Conservation (phyloP, 2,329 filamentous ascomycete genomes). For the Penicillium sp. region DNA sequence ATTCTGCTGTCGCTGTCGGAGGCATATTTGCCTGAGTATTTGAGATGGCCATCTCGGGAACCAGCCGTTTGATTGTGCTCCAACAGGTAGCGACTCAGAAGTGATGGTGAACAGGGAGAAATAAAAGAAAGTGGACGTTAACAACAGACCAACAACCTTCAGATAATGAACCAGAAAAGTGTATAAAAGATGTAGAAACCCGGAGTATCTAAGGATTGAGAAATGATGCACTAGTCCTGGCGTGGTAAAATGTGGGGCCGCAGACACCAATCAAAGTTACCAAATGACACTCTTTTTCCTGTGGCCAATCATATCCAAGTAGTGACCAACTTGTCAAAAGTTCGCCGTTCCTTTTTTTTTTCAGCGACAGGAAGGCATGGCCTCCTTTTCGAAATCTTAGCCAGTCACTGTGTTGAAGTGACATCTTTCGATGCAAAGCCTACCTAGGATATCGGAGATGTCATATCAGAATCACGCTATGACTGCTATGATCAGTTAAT, state of each 20-base stretch:
- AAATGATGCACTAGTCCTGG: not conserved
- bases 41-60: slow-evolving; percentile 1
- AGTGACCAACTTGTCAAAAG: slow-evolving; percentile 5
- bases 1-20: not conserved
- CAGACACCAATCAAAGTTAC: slow-evolving; percentile 4
- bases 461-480: not conserved
- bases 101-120: not conserved
- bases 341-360: slow-evolving; percentile 11
- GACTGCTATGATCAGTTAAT: not conserved
- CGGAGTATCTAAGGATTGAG: not conserved
- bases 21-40: slow-evolving; percentile 4
- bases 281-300: not conserved
- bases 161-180: not conserved
- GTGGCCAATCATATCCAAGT: slow-evolving; percentile 7
- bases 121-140: not conserved
- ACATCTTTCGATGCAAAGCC: slow-evolving; percentile 2
- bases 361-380: slow-evolving; percentile 7
- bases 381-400: not conserved
- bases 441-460: not conserved
- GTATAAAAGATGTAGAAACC: slow-evolving; percentile 3
- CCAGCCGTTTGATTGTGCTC: not conserved
- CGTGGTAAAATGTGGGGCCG: not conserved
- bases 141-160: not conserved
- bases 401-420: slow-evolving; percentile 9
- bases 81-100: not conserved